Percentiles rank a stretch among this genome's conserved stretches.
These are phyloP conservation scores for Candida anutae DNA, from an alignment of 1,139 yeast genomes.

Conservation along the genomic window DNA sequence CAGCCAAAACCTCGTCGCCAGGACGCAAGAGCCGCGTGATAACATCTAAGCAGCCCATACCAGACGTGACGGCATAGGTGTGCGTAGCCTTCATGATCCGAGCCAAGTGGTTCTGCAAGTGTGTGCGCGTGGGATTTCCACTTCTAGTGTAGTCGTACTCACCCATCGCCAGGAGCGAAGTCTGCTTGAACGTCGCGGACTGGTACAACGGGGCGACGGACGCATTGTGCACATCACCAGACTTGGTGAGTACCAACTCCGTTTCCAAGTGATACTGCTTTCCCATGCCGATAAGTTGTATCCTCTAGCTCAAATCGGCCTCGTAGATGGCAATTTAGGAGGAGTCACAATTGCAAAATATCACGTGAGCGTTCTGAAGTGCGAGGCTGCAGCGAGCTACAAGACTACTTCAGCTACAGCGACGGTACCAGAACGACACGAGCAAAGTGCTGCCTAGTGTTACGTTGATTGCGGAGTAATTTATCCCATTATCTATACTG, in stretches of 20 bases:
- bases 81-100: slow-evolving; percentile 68
- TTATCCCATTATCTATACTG: too few species aligned
- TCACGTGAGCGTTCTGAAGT: too few species aligned
- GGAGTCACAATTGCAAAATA: too few species aligned
- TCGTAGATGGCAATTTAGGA: too few species aligned
- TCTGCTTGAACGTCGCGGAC: slow-evolving; percentile 88
- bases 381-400: too few species aligned
- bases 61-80: slow-evolving; percentile 77
- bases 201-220: slow-evolving; percentile 87
- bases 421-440: too few species aligned
- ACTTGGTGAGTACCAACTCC: slow-evolving; percentile 60
- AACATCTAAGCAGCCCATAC: slow-evolving; percentile 90
- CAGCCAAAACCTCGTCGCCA: slow-evolving; percentile 83
- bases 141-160: slow-evolving; percentile 87
- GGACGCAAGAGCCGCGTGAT: slow-evolving; percentile 65
- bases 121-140: slow-evolving; percentile 90
- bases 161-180: slow-evolving; percentile 67
- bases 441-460: too few species aligned
- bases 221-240: slow-evolving; percentile 69
- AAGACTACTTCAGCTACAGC: too few species aligned
- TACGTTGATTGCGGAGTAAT: too few species aligned
- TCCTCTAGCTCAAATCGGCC: too few species aligned
- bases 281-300: slow-evolving; percentile 6
- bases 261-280: slow-evolving; percentile 54
- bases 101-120: slow-evolving; percentile 68